Conservation (phyloP, 306 rosid genomes). For the Lotus japonicus region DNA sequence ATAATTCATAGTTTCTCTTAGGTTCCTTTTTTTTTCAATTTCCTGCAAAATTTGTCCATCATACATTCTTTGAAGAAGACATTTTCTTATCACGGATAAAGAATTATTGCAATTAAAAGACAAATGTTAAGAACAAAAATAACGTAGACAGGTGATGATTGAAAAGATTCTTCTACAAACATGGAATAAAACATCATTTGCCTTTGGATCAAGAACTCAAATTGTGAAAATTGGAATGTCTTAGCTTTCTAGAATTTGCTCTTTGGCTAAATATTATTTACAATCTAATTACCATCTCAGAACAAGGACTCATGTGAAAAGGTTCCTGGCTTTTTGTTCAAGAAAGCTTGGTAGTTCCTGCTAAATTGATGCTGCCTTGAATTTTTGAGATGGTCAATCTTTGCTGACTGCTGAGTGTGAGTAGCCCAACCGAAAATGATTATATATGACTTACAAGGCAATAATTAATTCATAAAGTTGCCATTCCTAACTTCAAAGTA, state of each 20-base stretch:
- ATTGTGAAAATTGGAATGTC: not conserved
- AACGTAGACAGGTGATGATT: not conserved
- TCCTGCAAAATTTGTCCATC: not conserved
- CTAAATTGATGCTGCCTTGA: not conserved
- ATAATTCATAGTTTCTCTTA: not conserved
- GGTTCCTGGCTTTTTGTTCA: not conserved
- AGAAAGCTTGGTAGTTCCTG: not conserved
- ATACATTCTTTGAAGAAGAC: not conserved
- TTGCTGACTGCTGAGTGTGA: not conserved
- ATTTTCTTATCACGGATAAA: not conserved
- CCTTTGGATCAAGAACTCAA: not conserved
- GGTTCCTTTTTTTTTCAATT: not conserved
- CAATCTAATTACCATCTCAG: not conserved
- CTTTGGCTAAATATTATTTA: too few relatives aligned
- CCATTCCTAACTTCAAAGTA: not conserved
- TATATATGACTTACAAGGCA: not conserved
- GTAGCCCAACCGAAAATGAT: not conserved
- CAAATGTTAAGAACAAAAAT: not conserved
- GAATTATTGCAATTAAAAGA: not conserved
- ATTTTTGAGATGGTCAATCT: not conserved
- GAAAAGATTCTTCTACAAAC: not conserved
- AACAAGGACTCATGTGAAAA: not conserved
- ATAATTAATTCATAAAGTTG: not conserved
- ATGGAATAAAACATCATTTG: not conserved
- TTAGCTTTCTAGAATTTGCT: not conserved